Conservation (phyloP, 257 asterid genomes). For the Echium plantagineum region DNA sequence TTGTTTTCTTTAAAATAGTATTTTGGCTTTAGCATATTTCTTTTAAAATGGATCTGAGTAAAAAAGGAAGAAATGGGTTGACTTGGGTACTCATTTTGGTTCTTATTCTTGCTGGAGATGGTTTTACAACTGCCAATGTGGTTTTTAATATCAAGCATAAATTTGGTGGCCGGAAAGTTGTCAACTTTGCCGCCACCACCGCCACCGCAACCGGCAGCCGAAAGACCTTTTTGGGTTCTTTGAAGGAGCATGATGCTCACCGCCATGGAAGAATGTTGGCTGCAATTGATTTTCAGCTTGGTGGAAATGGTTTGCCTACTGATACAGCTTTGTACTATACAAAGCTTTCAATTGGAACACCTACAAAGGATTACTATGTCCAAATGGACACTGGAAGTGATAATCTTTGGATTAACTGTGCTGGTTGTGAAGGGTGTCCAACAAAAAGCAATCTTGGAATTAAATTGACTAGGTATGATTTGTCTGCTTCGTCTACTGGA, state of each 20-base stretch:
- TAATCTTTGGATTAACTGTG: slow-evolving; percentile 53
- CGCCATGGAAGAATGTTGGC: slow-evolving; percentile 51
- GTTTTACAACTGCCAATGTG: slow-evolving; percentile 17
- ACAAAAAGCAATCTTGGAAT: slow-evolving; percentile 44
- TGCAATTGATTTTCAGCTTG: slow-evolving; percentile 35
- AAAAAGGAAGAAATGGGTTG: background rate
- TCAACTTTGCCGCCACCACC: background rate
- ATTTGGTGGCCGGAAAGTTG: slow-evolving; percentile 11
- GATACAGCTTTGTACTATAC: slow-evolving; percentile 52
- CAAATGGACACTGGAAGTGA: slow-evolving; percentile 73
- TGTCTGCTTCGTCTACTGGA: slow-evolving; percentile 44
- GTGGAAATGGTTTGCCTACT: slow-evolving; percentile 47
- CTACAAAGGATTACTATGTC: slow-evolving; percentile 48
- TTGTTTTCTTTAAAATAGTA: too few relatives aligned
- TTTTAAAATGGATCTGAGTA: background rate
- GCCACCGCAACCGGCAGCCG: background rate
- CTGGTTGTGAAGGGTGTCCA: slow-evolving; percentile 41
- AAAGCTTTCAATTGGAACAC: slow-evolving; percentile 42
- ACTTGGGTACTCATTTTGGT: background rate
- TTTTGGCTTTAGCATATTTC: background rate
- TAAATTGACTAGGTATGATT: slow-evolving; percentile 33
- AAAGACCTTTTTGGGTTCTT: slow-evolving; percentile 18
- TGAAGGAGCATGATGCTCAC: slow-evolving; percentile 42
- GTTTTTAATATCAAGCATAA: slow-evolving; percentile 46
- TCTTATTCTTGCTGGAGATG: background rate